These are phyloP conservation scores for Skeletonema marinoi DNA, from an alignment of 108 stramenopile genomes.

Conservation along the genomic window DNA sequence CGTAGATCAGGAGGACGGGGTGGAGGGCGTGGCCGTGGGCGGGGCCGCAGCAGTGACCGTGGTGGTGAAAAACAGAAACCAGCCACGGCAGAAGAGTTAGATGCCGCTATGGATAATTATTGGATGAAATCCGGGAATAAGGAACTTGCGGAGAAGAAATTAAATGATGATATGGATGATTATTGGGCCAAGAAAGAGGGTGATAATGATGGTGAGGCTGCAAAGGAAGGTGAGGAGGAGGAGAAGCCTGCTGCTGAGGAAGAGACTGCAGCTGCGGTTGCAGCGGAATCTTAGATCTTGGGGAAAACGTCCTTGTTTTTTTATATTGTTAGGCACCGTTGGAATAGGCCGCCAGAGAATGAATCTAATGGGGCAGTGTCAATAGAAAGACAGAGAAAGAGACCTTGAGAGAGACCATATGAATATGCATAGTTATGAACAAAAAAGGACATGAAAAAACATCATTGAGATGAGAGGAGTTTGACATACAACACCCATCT, in stretches of 20 bases:
- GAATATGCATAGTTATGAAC: background rate
- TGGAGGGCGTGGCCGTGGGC: constrained; percentile 3
- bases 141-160: constrained; percentile 79
- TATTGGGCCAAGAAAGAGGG: constrained; percentile 80
- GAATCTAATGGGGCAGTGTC: background rate
- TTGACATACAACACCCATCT: background rate
- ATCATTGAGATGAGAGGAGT: background rate
- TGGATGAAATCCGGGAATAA: constrained; percentile 76
- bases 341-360: background rate
- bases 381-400: background rate
- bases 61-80: constrained; percentile 65
- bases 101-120: constrained; percentile 86
- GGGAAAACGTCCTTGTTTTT: background rate
- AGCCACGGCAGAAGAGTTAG: constrained; percentile 77
- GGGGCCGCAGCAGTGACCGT: background rate
- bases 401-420: background rate
- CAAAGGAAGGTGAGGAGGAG: constrained; percentile 22
- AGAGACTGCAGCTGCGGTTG: constrained; percentile 1
- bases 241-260: constrained; percentile 35
- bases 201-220: constrained; percentile 29
- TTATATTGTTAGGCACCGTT: background rate
- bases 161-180: constrained; percentile 87
- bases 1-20: constrained; percentile 4
- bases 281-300: constrained; percentile 11
- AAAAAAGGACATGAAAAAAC: background rate